Conservation (phyloP, 192 early-diverging fungal genomes). For the Glomus cerebriforme region DNA sequence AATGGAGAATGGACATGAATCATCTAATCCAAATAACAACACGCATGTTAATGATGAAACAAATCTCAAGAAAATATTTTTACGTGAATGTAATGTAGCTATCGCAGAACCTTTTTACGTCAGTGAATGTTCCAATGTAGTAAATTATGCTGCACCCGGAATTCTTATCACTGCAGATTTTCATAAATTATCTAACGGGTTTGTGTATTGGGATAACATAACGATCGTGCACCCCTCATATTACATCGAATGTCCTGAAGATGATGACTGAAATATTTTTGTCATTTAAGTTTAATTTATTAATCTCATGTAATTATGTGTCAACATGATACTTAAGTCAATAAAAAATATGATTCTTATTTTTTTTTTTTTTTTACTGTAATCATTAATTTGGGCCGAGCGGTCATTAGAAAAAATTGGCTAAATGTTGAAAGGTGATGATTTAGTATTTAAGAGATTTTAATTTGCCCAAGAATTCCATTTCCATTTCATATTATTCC, state of each 20-base stretch:
- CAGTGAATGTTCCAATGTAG: background rate
- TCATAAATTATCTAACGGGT: constrained; percentile 8
- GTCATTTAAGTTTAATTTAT: no score
- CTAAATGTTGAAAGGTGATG: no score
- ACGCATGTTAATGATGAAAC: background rate
- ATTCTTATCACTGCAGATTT: constrained; percentile 30
- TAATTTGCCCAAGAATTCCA: no score
- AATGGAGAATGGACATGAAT: background rate
- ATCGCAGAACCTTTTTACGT: background rate
- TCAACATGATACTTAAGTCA: no score
- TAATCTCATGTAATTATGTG: no score
- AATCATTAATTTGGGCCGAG: no score
- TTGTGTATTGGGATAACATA: constrained; percentile 25
- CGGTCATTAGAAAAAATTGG: no score
- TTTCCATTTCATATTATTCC: no score
- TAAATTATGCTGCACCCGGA: background rate
- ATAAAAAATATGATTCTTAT: no score
- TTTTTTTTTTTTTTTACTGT: no score
- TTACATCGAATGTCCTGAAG: background rate
- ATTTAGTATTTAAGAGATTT: no score
- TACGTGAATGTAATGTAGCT: background rate
- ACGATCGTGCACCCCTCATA: constrained; percentile 32
- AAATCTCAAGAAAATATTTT: background rate
- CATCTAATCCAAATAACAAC: background rate
- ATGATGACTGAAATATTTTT: constrained; percentile 9